Conservation (phyloP, 192 early-diverging fungal genomes). For the Coemansia sp. region DNA sequence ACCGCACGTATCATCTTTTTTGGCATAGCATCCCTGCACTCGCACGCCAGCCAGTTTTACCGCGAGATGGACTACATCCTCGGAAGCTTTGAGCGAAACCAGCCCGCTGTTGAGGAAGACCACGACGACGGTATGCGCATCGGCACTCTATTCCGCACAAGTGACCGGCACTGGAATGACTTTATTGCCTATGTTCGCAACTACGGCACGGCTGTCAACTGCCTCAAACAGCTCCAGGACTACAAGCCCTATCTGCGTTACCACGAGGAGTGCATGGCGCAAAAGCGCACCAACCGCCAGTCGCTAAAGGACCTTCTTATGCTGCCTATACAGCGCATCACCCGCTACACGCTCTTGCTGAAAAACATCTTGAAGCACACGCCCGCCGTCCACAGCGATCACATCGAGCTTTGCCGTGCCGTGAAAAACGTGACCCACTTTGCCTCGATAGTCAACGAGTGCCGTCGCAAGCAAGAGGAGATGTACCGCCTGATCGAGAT, state of each 20-base stretch:
- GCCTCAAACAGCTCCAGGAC: slow-evolving; percentile 53
- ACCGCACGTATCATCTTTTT: slow-evolving; percentile 45
- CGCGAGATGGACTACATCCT: slow-evolving; percentile 54
- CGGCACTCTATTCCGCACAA: slow-evolving; percentile 47
- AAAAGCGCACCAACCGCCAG: slow-evolving; percentile 56
- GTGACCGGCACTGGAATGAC: slow-evolving; percentile 48
- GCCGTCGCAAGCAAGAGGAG: slow-evolving; percentile 55
- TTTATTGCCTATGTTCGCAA: slow-evolving; percentile 55
- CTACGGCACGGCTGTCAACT: slow-evolving; percentile 50
- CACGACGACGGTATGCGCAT: slow-evolving; percentile 50
- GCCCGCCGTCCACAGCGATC: slow-evolving; percentile 50
- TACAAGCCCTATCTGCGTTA: slow-evolving; percentile 53
- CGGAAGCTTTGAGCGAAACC: slow-evolving; percentile 45
- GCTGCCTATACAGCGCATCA: slow-evolving; percentile 56
- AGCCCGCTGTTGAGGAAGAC: slow-evolving; percentile 4
- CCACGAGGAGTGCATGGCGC: slow-evolving; percentile 52
- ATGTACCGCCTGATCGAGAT: slow-evolving; percentile 36
- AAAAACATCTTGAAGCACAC: slow-evolving; percentile 55
- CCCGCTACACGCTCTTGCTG: slow-evolving; percentile 54
- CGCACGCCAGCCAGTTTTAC: slow-evolving; percentile 53
- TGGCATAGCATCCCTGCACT: slow-evolving; percentile 48
- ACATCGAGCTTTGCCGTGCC: slow-evolving; percentile 52
- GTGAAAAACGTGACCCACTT: slow-evolving; percentile 54
- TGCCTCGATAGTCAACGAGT: slow-evolving; percentile 55
- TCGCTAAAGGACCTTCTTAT: slow-evolving; percentile 54